Conservation (phyloP, 2,329 filamentous ascomycete species). For the Sclerotinia nivalis region DNA sequence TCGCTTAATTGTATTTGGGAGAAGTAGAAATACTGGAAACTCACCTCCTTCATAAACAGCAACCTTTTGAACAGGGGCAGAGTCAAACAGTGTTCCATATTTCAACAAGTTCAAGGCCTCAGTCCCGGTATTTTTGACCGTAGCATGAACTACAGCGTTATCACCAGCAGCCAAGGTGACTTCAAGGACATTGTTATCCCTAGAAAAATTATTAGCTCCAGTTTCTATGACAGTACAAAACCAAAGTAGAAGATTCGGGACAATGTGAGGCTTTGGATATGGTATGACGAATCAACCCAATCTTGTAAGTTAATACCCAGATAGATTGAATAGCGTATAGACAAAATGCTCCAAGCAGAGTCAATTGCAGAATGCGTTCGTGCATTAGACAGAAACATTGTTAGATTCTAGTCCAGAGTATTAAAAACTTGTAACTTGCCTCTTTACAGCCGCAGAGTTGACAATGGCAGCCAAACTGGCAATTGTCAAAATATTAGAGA, state of each 20-base stretch:
- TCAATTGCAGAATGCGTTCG: background rate
- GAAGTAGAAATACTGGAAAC: slow-evolving; percentile 30
- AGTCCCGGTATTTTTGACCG: slow-evolving; percentile 46
- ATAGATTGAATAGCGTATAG: no score
- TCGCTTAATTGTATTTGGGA: no score
- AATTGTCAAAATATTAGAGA: slow-evolving; percentile 17
- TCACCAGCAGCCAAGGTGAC: slow-evolving; percentile 38
- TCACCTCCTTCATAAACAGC: slow-evolving; percentile 41
- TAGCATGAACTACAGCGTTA: slow-evolving; percentile 44
- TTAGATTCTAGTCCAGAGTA: background rate
- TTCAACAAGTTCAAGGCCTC: slow-evolving; percentile 44
- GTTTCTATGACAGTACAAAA: background rate
- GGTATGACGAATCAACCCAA: background rate
- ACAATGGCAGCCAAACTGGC: slow-evolving; percentile 24
- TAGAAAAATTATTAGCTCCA: slow-evolving; percentile 34
- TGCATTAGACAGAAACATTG: background rate
- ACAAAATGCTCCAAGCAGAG: background rate
- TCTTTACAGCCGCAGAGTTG: slow-evolving; percentile 26
- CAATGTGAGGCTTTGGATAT: background rate
- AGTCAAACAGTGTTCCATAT: slow-evolving; percentile 46
- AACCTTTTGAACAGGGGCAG: slow-evolving; percentile 46
- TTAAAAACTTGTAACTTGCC: background rate
- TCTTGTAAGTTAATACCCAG: background rate
- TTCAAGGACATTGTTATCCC: slow-evolving; percentile 34
- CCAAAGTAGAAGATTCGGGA: background rate